These are phyloP conservation scores for Excoecaria agallocha DNA, from an alignment of 345 rosid genomes.

Conservation along the genomic window DNA sequence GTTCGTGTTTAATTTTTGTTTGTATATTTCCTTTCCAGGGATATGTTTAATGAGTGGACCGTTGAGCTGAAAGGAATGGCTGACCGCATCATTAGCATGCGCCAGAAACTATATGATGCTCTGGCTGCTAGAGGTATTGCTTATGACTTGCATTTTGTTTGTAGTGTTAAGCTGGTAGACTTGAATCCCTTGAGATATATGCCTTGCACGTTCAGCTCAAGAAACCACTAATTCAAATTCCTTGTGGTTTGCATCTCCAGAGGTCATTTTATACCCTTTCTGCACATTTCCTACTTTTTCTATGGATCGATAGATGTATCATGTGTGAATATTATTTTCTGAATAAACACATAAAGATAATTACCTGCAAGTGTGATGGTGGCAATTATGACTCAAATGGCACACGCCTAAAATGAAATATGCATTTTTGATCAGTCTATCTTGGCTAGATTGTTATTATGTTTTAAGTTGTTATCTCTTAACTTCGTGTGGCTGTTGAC, in stretches of 20 bases:
- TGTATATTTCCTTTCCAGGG: slow-evolving; percentile 23
- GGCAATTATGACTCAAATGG: too few relatives aligned
- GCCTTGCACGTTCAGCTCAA: not conserved
- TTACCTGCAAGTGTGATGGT: not conserved
- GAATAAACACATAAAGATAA: not conserved
- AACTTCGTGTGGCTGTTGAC: not conserved
- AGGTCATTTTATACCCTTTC: not conserved
- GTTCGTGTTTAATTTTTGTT: not conserved
- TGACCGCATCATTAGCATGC: slow-evolving; percentile 41
- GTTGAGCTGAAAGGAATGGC: slow-evolving; percentile 47
- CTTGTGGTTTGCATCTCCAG: not conserved
- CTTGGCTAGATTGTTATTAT: not conserved
- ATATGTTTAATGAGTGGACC: slow-evolving; percentile 43
- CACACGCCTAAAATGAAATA: not conserved
- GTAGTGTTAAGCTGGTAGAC: not conserved
- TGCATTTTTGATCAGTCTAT: not conserved
- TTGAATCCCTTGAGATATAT: not conserved
- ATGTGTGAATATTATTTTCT: not conserved
- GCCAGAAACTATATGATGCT: slow-evolving; percentile 38
- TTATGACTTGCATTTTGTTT: not conserved
- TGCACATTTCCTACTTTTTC: not conserved
- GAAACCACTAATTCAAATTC: not conserved
- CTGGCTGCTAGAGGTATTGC: slow-evolving; percentile 40
- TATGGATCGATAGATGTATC: not conserved
- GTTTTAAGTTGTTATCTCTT: not conserved